Evolutionary conservation across 495 filamentous ascomycete genomes (phyloP), one percentile per base, ranked within the genome.

Genomic region (Penicillium subrubescens): DNA sequence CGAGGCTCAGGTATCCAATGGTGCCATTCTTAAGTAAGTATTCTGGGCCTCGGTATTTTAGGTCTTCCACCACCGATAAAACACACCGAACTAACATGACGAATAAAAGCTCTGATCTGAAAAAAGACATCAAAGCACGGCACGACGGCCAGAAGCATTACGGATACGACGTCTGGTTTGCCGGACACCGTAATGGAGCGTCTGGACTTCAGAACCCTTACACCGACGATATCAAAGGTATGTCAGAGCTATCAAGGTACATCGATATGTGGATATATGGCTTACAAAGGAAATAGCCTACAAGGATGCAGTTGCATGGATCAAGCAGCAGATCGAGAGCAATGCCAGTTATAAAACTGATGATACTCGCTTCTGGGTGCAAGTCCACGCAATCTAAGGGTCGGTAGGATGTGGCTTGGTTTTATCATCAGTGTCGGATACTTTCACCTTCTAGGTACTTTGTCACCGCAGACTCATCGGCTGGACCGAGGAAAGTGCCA

Each of bases 291-390:
- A 6, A 35, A 41, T n/a, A 75, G 73, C 31, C 8, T 75, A 75
- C 61, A 71, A 66, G 53, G 39, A 50, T 21, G 73, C 67, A 7
- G 61, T 73, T 39, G 41, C 29, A 34, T 75, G 73, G 73, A 75
- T 75, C 39, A 69, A 75, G 41, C 14, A 67, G 57, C 71, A 73
- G 65, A 65, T 75, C 35, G 71, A 74, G 43, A 72, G 71, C 44
- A 60, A 72, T 43, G 5, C 54, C 0, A 66, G 59, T 56, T 70
- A 72, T 33, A 51, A 62, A 57, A 59, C 29, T 43, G 71, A 74
- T 53, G 69, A 74, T 59, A 72, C 67, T 44, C 64, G 71, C 0
- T 74, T 74, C 60, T 74, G 63, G 65, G 71, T 71, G 29, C 33
- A 74, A 27, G 67, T 73, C 37, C 39, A 63, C 33, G 67, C 72